Evolutionary conservation across 306 rosid species (phyloP), one percentile per base, ranked within the genome.

Genomic region (Malus sieversii): DNA sequence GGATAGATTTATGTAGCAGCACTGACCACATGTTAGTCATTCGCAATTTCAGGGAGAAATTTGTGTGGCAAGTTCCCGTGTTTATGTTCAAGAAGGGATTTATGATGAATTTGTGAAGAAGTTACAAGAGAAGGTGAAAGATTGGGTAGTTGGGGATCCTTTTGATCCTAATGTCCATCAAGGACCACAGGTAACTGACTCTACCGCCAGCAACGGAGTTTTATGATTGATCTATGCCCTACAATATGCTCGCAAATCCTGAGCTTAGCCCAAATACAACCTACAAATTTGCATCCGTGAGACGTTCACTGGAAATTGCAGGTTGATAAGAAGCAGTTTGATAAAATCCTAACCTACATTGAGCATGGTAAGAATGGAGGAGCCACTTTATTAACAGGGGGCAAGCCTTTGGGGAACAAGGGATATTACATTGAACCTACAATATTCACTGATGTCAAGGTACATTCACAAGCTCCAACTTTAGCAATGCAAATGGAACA

Each of bases 371-470:
- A 90, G 76, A 90, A 77, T 60, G 92, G 89, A 84, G 98, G 98
- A 16, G 98, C 97, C 19, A 95, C 97, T 65, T 80, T 95, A 75
- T 61, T 92, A 60, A 84, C 90, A 1, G 98, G 98, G 4, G 98
- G 98, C 9, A 90, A 90, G 35, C 84, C 81, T 27, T 9, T 90
- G 23, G 98, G 97, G 4, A 57, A 80, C 40, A 82, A 75, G 48
- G 98, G 98, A 3, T 95, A 92, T 82, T 95, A 86, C 85, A 86
- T 95, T 42, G 90, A 90, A 64, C 97, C 98, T 55, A 95, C 98
- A 55, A 82, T 95, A 51, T 95, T 95, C 86, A 71, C 90, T 2
- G 82, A 94, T 58, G 93, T 90, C 55, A 85, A 95, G 93, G 98
- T 89, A 68, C 69, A 64, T 4, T 55, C 8, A 9, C 62, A 57